Percentiles rank a stretch among this genome's conserved stretches.
Conservation (phyloP, 2,329 filamentous ascomycete species). For the Ascochyta pisi region DNA sequence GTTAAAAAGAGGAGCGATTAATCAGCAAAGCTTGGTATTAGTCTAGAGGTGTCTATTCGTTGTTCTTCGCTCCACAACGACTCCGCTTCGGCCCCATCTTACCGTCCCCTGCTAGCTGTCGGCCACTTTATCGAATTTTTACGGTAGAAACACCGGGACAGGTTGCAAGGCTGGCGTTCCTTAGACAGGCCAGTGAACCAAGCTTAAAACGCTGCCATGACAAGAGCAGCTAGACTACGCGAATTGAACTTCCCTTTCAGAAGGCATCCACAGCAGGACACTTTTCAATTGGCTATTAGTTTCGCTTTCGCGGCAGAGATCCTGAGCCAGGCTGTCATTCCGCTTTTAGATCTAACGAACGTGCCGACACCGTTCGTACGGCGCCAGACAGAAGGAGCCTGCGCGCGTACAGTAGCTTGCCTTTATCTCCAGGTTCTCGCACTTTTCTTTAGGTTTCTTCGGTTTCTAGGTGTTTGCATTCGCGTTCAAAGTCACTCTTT, state of each 20-base stretch:
- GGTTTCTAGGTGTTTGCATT: slow-evolving; percentile 29
- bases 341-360: slow-evolving; percentile 44
- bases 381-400: slow-evolving; percentile 34
- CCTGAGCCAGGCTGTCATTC: slow-evolving; percentile 36
- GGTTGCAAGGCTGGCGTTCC: slow-evolving; percentile 25
- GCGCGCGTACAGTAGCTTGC: slow-evolving; percentile 24
- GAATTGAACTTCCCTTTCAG: slow-evolving; percentile 32
- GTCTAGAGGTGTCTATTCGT: no score
- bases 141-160: slow-evolving; percentile 5
- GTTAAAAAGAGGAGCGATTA: no score
- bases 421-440: slow-evolving; percentile 37
- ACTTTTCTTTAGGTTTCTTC: slow-evolving; percentile 22
- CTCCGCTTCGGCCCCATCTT: no score
- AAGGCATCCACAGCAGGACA: slow-evolving; percentile 20
- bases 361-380: slow-evolving; percentile 30
- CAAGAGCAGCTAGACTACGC: slow-evolving; percentile 32
- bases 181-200: slow-evolving; percentile 31
- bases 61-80: no score
- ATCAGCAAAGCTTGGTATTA: no score
- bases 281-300: slow-evolving; percentile 28
- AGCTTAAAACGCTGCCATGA: slow-evolving; percentile 26
- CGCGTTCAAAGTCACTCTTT: slow-evolving; percentile 29
- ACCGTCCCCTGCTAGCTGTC: no score
- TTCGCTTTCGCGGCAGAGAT: slow-evolving; percentile 32
- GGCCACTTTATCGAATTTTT: no score